These are phyloP conservation scores for Karstenula rhodostoma DNA, from an alignment of 2,329 filamentous ascomycete genomes.

Conservation along the genomic window DNA sequence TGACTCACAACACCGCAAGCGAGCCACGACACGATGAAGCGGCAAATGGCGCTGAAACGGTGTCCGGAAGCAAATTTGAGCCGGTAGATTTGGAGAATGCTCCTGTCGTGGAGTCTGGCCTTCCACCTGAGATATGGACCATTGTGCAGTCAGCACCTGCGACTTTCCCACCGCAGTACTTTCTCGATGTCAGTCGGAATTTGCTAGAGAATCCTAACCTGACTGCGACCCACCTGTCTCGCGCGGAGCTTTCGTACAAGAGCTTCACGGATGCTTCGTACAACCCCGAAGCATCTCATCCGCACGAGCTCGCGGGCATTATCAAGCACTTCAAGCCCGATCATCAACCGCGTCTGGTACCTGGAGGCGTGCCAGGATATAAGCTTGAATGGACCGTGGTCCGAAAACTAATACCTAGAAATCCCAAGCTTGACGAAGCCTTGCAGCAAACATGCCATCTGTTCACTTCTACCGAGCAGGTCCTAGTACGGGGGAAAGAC, in stretches of 20 bases:
- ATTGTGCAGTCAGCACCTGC: conserved; percentile 57
- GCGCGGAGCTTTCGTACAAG: conserved; percentile 76
- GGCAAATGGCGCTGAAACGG: conserved; percentile 1
- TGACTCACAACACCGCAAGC: neutral
- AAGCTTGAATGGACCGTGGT: conserved; percentile 71
- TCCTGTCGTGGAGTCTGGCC: conserved; percentile 33
- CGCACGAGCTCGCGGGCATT: conserved; percentile 52
- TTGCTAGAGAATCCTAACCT: conserved; percentile 81
- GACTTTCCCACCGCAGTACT: conserved; percentile 69
- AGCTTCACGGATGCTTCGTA: conserved; percentile 50
- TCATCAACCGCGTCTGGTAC: conserved; percentile 40
- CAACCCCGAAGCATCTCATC: conserved; percentile 38
- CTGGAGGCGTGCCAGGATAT: conserved; percentile 45
- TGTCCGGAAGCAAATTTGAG: conserved; percentile 35
- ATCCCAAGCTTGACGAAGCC: conserved; percentile 75
- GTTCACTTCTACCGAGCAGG: conserved; percentile 55
- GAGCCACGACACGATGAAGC: neutral
- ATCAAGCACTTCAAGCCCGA: conserved; percentile 59
- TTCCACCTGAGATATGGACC: conserved; percentile 47
- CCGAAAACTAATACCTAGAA: conserved; percentile 81
- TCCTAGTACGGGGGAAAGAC: conserved; percentile 21
- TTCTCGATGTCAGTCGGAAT: conserved; percentile 74
- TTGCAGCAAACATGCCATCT: conserved; percentile 86
- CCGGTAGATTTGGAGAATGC: conserved; percentile 42
- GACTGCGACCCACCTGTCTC: conserved; percentile 79